These are phyloP conservation scores for Macrophomina tecta DNA, from an alignment of 2,329 filamentous ascomycete species.

Conservation along the genomic window DNA sequence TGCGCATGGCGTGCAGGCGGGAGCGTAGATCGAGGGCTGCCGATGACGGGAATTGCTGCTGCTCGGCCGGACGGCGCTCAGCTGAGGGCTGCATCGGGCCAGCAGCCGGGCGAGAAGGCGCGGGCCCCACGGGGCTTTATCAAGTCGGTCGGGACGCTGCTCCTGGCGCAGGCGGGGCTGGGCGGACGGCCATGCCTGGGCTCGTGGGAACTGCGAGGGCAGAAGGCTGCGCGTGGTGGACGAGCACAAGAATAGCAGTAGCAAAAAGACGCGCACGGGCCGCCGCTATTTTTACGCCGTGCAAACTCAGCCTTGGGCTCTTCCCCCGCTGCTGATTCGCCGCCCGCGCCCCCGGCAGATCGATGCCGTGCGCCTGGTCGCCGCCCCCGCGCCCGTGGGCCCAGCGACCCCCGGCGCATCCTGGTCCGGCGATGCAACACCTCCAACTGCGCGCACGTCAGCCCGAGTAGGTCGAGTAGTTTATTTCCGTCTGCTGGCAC, in stretches of 20 bases:
- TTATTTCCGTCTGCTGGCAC: slow-evolving; percentile 10
- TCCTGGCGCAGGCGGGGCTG: too few species aligned
- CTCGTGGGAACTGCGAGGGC: neutral
- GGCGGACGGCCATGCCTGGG: neutral
- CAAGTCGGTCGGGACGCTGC: neutral
- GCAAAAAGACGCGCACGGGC: neutral
- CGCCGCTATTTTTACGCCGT: slow-evolving; percentile 14
- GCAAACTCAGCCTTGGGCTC: slow-evolving; percentile 7
- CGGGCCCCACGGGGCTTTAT: neutral
- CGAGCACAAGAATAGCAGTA: slow-evolving; percentile 8
- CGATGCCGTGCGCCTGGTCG: slow-evolving; percentile 22
- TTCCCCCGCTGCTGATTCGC: neutral
- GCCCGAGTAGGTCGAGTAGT: slow-evolving; percentile 8
- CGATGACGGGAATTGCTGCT: neutral
- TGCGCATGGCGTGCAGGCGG: neutral
- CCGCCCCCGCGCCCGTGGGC: neutral
- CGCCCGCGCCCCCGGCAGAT: slow-evolving; percentile 6
- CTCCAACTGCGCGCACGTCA: slow-evolving; percentile 15
- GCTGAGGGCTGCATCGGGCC: neutral
- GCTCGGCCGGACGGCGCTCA: neutral
- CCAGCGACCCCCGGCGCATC: neutral
- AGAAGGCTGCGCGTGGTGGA: neutral
- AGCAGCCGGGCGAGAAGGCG: neutral
- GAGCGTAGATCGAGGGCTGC: neutral
- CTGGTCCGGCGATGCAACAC: slow-evolving; percentile 7